phyloP scores from a whole-genome alignment of 2,329 filamentous ascomycete species.

The Annulohypoxylon truncatum region DNA sequence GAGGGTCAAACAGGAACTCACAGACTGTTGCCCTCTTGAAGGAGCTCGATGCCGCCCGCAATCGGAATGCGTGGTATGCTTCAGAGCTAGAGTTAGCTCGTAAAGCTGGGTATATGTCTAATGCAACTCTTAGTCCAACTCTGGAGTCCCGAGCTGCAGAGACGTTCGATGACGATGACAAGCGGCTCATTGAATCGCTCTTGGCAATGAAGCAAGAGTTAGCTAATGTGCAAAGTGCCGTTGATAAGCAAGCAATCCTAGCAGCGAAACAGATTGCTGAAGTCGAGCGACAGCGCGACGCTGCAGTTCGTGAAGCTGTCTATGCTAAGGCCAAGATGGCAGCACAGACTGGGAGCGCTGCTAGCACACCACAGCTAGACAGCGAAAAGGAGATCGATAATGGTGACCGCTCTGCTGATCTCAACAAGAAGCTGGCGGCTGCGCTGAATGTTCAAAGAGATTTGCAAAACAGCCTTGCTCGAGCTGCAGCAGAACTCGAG shows the following conservation, averaged over 20 bases:
- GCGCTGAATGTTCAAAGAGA: conserved; percentile 83
- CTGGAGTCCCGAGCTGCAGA: conserved; percentile 82
- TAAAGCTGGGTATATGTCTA: conserved; percentile 87
- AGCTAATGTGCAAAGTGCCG: conserved; percentile 86
- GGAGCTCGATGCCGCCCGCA: conserved; percentile 86
- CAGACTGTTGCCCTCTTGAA: conserved; percentile 82
- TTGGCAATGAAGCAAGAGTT: conserved; percentile 91
- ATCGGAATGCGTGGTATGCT: conserved; percentile 95
- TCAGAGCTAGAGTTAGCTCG: conserved; percentile 92
- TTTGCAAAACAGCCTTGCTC: conserved; percentile 80
- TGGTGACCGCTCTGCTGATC: conserved; percentile 74
- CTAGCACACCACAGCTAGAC: conserved; percentile 69
- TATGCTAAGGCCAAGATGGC: conserved; percentile 95
- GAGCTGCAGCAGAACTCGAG: conserved; percentile 75
- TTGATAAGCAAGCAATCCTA: conserved; percentile 86
- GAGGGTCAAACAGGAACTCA: conserved; percentile 70
- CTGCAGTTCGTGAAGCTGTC: conserved; percentile 92
- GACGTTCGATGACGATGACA: conserved; percentile 90
- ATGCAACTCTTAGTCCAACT: conserved; percentile 74
- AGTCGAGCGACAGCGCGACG: conserved; percentile 92
- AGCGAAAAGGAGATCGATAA: conserved; percentile 67
- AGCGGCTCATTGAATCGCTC: conserved; percentile 90
- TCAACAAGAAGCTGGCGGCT: conserved; percentile 84
- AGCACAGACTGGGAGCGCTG: conserved; percentile 75
- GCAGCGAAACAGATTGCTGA: conserved; percentile 93